These are phyloP conservation scores for Nicotiana noctiflora DNA, from an alignment of 257 asterid species.

Conservation along the genomic window DNA sequence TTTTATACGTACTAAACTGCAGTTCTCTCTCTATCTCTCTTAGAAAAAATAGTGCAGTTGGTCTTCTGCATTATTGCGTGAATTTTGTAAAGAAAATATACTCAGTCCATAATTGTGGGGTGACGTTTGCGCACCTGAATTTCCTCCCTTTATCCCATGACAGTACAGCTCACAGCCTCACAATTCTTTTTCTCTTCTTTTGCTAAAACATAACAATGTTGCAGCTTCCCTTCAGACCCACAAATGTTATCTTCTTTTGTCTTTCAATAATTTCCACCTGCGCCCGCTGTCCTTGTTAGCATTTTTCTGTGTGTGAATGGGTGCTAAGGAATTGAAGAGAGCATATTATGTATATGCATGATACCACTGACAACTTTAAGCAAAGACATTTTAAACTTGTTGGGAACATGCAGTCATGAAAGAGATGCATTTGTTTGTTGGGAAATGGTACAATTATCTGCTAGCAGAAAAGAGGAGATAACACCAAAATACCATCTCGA, in stretches of 20 bases:
- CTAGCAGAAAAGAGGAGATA: no score
- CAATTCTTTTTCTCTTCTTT: slow-evolving; percentile 11
- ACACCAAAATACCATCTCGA: not conserved
- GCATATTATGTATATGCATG: slow-evolving; percentile 15
- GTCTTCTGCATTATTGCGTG: no score
- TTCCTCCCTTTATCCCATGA: slow-evolving; percentile 16
- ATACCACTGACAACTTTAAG: slow-evolving; percentile 35
- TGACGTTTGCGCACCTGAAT: slow-evolving; percentile 16
- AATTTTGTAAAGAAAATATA: no score
- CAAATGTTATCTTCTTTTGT: slow-evolving; percentile 17
- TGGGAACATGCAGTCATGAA: slow-evolving; percentile 54
- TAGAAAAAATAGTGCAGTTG: no score
- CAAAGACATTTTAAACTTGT: slow-evolving; percentile 20
- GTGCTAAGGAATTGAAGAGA: not conserved
- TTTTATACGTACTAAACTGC: no score
- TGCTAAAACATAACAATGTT: slow-evolving; percentile 26
- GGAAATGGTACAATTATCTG: not conserved
- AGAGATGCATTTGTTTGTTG: not conserved
- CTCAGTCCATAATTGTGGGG: not conserved
- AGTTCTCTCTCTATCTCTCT: no score
- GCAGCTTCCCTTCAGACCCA: slow-evolving; percentile 26
- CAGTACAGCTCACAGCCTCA: not conserved
- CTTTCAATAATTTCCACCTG: slow-evolving; percentile 14
- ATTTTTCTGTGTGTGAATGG: slow-evolving; percentile 1
- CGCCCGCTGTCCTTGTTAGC: not conserved